Percentiles rank a stretch among this genome's conserved stretches.
phyloP scores from a whole-genome alignment of 2,329 filamentous ascomycete genomes.

The Gaeumannomyces sp. region DNA sequence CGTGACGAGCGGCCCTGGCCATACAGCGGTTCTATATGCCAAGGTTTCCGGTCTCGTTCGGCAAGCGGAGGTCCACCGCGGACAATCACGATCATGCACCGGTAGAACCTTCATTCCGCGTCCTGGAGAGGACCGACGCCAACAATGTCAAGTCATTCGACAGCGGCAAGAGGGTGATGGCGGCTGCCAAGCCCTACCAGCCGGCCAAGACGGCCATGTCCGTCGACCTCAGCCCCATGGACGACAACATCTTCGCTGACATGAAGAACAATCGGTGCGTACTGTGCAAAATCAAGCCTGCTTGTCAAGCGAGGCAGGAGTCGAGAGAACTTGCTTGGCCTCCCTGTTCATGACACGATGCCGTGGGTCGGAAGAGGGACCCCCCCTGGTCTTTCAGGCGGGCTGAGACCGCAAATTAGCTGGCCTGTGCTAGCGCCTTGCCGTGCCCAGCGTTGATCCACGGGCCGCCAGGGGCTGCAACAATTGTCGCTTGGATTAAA shows the following conservation, averaged over 20 bases:
- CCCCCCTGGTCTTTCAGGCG: not conserved
- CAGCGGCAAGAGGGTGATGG: conserved; percentile 36
- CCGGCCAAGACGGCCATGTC: conserved; percentile 32
- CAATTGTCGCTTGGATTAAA: not conserved
- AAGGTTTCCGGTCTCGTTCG: conserved; percentile 55
- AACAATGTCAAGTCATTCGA: conserved; percentile 42
- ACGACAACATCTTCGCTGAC: conserved; percentile 54
- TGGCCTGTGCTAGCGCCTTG: conserved; percentile 7
- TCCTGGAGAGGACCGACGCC: conserved; percentile 48
- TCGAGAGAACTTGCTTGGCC: not conserved
- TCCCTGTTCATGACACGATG: not conserved
- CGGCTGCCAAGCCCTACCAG: conserved; percentile 30
- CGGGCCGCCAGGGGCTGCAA: conserved; percentile 5
- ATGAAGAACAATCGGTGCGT: conserved; percentile 50
- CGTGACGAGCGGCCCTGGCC: conserved; percentile 5
- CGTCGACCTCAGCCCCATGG: conserved; percentile 27
- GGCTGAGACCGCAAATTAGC: conserved; percentile 5
- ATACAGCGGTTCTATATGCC: conserved; percentile 42
- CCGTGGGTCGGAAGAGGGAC: not conserved
- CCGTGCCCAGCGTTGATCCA: conserved; percentile 3
- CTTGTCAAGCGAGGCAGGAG: not conserved
- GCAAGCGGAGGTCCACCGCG: conserved; percentile 54
- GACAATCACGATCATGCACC: conserved; percentile 47
- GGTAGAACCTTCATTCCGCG: conserved; percentile 49
- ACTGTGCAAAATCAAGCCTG: not conserved